Conservation (phyloP, 805 yeast species). For the Phaffomyces antillensis region DNA sequence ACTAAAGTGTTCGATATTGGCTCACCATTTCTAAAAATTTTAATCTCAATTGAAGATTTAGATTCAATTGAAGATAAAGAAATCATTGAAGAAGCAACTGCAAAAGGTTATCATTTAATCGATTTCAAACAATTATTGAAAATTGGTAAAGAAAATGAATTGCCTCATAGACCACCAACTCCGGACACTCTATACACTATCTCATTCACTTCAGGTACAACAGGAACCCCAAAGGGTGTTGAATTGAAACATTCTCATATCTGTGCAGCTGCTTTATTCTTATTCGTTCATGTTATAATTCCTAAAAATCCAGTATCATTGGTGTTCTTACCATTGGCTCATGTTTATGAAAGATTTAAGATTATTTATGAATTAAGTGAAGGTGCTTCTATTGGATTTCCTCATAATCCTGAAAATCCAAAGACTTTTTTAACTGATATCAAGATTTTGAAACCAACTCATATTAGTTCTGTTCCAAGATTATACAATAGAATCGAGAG, state of each 20-base stretch:
- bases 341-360: slow-evolving; percentile 44
- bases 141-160: slow-evolving; percentile 36
- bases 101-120: slow-evolving; percentile 22
- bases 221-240: slow-evolving; percentile 72
- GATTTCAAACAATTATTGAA: slow-evolving; percentile 32
- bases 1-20: slow-evolving; percentile 39
- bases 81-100: slow-evolving; percentile 25
- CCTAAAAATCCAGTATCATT: slow-evolving; percentile 24
- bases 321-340: slow-evolving; percentile 52
- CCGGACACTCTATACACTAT: slow-evolving; percentile 52
- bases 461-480: slow-evolving; percentile 55
- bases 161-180: slow-evolving; percentile 38
- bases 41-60: slow-evolving; percentile 51
- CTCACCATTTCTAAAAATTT: slow-evolving; percentile 38
- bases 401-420: slow-evolving; percentile 44
- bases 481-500: slow-evolving; percentile 56
- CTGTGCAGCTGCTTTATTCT: slow-evolving; percentile 40
- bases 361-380: slow-evolving; percentile 36
- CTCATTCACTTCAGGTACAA: slow-evolving; percentile 70
- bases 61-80: slow-evolving; percentile 23
- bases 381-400: slow-evolving; percentile 50
- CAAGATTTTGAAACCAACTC: slow-evolving; percentile 44
- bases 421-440: slow-evolving; percentile 53
- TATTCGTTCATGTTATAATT: slow-evolving; percentile 29
- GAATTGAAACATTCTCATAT: slow-evolving; percentile 45